phyloP scores from a whole-genome alignment of 164 flowering plant species.

The Tinospora cordifolia region DNA sequence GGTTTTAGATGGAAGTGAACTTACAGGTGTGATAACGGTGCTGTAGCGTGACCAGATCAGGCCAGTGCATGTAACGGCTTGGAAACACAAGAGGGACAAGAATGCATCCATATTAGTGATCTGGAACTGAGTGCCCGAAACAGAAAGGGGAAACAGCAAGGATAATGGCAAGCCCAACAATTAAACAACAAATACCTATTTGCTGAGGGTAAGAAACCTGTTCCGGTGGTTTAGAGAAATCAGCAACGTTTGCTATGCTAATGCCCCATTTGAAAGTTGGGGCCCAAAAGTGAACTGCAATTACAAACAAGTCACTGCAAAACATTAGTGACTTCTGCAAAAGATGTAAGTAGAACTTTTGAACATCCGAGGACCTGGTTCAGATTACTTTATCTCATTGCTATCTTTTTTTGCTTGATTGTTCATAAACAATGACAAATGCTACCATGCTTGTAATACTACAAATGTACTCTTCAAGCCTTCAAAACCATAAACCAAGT shows the following conservation, averaged over 20 bases:
- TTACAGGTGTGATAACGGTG: conserved; percentile 75
- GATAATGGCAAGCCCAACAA: not conserved
- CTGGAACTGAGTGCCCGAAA: not conserved
- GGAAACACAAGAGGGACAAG: conserved; percentile 11
- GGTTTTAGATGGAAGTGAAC: conserved; percentile 12
- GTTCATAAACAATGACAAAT: too few relatives aligned
- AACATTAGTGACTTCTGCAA: too few relatives aligned
- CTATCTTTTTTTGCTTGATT: too few relatives aligned
- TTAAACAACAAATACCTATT: conserved; percentile 30
- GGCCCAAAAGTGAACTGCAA: conserved; percentile 91
- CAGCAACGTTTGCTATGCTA: conserved; percentile 71
- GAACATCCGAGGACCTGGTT: too few relatives aligned
- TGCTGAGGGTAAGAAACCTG: conserved; percentile 60
- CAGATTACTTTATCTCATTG: too few relatives aligned
- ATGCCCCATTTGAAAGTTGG: conserved; percentile 89
- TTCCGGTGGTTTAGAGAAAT: conserved; percentile 61
- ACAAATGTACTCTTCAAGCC: too few relatives aligned
- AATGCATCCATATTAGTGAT: conserved; percentile 1
- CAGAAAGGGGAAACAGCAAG: not conserved
- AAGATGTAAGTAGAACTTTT: too few relatives aligned
- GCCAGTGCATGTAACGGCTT: conserved; percentile 63
- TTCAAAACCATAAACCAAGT: too few relatives aligned
- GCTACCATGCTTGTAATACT: too few relatives aligned
- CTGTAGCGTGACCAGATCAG: conserved; percentile 79
- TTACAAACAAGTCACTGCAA: conserved; percentile 8